Evolutionary conservation across 352 stramenopile genomes (phyloP), one percentile per base, ranked within the genome.

Genomic region (Bremia lactucae): DNA sequence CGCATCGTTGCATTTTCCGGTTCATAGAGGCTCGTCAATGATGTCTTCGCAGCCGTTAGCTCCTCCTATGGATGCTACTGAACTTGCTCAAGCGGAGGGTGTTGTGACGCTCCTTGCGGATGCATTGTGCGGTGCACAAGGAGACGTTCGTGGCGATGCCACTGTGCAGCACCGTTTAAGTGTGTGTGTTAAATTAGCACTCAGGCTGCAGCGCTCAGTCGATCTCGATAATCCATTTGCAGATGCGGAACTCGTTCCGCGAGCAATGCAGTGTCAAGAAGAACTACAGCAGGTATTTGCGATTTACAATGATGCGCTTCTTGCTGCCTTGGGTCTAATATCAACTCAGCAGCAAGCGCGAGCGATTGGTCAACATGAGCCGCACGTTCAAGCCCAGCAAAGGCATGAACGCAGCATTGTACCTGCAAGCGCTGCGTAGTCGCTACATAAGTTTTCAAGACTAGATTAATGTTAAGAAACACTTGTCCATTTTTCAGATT

Each of bases 181-280:
- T 29, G 19, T 60, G 38, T 65, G 57, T 22, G 48, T 71, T 20
- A 45, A 64, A 34, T 40, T 71, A 21, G 41, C 52, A 35, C 52
- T 57, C 9, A 37, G 41, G 6, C 31, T 71, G 33, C 49, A 64
- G 34, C 33, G 33, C 15, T 65, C 61, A 7, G 61, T 50, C 15
- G 49, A 71, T 38, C 23, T 68, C 16, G 61, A 68, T 15, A 67
- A 65, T 23, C 61, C 61, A n/a, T 71, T 71, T 42, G 57, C 47
- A 1, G 44, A 68, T 21, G 39, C 47, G 1, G 61, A 71, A 18
- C 58, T 71, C 41, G 55, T 71, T 23, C 61, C 61, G 24, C 61
- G 57, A 26, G 61, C 57, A 4, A 56, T 71, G 52, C 61, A 71
- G 46, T 67, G 57, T 31, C 52, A 62, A 42, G 61, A 71, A 36